Evolutionary conservation across 129 eudicot species (phyloP), one percentile per base, ranked within the genome.

Genomic region (carrot (Daucus carota)): DNA sequence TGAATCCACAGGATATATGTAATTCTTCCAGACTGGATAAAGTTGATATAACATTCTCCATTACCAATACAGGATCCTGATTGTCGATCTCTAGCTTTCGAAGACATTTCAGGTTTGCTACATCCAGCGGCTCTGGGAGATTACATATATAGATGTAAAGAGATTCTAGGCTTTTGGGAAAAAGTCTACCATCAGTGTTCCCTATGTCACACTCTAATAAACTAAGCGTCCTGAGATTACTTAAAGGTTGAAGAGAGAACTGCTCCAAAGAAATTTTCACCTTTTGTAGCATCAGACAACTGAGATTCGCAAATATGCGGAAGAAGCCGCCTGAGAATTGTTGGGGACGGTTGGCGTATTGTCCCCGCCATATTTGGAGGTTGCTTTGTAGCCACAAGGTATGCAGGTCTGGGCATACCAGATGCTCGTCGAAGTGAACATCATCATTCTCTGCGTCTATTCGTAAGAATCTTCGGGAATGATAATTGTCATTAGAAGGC

Each of bases 401-500:
- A 18, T 67, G 15, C 8, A 67, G 45, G 29, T 67, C 15, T 67
- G 45, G 28, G 24, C 24, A 20, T 10, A 6, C 46, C 45, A 17
- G 14, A 16, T 67, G 3, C 17, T 67, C 26, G 7, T 0, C 14
- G 38, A 36, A 67, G 5, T 5, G 11, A 8, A 33, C 29, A 34
- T 34, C 3, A 5, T 34, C 26, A 5, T 5, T 18, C 15, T 33
- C 12, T 7, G 36, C 22, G 8, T 34, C 28, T 1, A 67, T 4
- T 18, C 22, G 2, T 34, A 67, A 10, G 7, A 67, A 6, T 36
- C 18, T 67, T 5, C 12, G 8, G 36, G 44, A 2, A 16, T 0
- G 0, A 33, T 15, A 36, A 17, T 0, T 0, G 18, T 0, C 28
- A 5, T 0, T 0, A 8, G 2, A 0, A 2, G n/a, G 14, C 45